phyloP scores from a whole-genome alignment of 1,284 basidiomycete genomes.

The Trichosporon sp. region DNA sequence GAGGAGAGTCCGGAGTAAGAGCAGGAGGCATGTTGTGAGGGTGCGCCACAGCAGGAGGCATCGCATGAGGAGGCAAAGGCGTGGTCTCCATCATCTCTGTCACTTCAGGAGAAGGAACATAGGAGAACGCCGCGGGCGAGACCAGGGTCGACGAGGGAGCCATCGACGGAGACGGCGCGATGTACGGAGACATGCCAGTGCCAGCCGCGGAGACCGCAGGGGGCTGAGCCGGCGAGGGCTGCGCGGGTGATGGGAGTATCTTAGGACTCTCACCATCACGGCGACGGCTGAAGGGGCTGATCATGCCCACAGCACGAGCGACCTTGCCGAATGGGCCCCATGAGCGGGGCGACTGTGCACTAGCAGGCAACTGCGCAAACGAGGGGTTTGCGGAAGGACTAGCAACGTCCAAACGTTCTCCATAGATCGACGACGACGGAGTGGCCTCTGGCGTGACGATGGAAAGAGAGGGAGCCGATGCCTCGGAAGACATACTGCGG shows the following conservation, averaged over 20 bases:
- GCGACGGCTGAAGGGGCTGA: slow-evolving; percentile 24
- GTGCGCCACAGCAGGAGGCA: slow-evolving; percentile 17
- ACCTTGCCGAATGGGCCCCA: slow-evolving; percentile 42
- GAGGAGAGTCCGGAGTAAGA: slow-evolving; percentile 14
- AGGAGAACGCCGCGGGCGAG: slow-evolving; percentile 16
- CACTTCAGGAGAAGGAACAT: slow-evolving; percentile 18
- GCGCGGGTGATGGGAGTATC: slow-evolving; percentile 8
- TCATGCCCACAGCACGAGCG: slow-evolving; percentile 36
- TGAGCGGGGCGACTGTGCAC: slow-evolving; percentile 19
- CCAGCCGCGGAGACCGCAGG: not conserved
- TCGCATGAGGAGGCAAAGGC: slow-evolving; percentile 11
- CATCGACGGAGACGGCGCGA: slow-evolving; percentile 12
- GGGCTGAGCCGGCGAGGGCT: slow-evolving; percentile 1
- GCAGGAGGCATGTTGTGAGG: slow-evolving; percentile 21
- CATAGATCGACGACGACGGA: slow-evolving; percentile 15
- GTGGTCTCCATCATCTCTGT: slow-evolving; percentile 14
- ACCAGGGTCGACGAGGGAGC: slow-evolving; percentile 4
- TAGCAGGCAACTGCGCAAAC: slow-evolving; percentile 4
- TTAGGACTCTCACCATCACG: slow-evolving; percentile 19
- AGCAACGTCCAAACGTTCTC: slow-evolving; percentile 6
- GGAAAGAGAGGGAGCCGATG: not conserved
- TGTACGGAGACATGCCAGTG: slow-evolving; percentile 9
- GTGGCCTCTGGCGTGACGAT: slow-evolving; percentile 18
- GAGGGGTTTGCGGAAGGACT: not conserved
- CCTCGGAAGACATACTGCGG: slow-evolving; percentile 7